Evolutionary conservation across 2,329 filamentous ascomycete genomes (phyloP).

Genomic region (Aspergillus unguis): DNA sequence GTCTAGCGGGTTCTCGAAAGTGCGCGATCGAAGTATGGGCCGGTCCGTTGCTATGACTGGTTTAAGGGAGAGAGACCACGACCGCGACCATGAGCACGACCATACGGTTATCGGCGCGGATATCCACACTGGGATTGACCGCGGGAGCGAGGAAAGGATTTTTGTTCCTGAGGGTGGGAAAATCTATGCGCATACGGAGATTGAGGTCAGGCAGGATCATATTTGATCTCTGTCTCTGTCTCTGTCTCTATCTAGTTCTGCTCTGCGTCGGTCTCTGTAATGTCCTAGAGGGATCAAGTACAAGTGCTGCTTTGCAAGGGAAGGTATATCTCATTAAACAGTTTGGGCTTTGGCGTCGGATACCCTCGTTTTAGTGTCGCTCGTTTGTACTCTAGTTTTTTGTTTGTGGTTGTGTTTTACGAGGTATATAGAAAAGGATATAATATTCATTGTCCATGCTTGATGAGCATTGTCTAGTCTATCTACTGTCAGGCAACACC

Average conservation of each 20-base stretch:
- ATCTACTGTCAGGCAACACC: too few species aligned
- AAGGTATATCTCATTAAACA: not conserved
- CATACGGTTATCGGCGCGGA: conserved; percentile 19
- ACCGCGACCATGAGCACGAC: not conserved
- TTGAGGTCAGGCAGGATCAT: conserved; percentile 20
- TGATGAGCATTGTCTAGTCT: too few species aligned
- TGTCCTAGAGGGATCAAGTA: too few species aligned
- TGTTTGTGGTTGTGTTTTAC: not conserved
- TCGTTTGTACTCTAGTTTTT: not conserved
- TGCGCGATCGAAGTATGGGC: conserved; percentile 16
- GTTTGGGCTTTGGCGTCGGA: not conserved
- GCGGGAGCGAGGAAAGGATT: conserved; percentile 30
- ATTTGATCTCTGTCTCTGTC: not conserved
- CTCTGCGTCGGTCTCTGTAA: not conserved
- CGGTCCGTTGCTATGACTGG: not conserved
- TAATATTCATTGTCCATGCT: too few species aligned
- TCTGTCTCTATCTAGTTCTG: not conserved
- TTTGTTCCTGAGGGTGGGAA: conserved; percentile 27
- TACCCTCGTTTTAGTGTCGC: not conserved
- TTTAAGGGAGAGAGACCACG: not conserved
- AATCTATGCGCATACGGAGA: conserved; percentile 31
- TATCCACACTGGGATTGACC: conserved; percentile 11
- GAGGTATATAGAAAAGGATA: too few species aligned
- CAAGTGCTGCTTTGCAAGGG: too few species aligned
- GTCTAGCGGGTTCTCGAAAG: conserved; percentile 25